phyloP scores from a whole-genome alignment of 768 basidiomycete species.

The Cytidiella melzeri region DNA sequence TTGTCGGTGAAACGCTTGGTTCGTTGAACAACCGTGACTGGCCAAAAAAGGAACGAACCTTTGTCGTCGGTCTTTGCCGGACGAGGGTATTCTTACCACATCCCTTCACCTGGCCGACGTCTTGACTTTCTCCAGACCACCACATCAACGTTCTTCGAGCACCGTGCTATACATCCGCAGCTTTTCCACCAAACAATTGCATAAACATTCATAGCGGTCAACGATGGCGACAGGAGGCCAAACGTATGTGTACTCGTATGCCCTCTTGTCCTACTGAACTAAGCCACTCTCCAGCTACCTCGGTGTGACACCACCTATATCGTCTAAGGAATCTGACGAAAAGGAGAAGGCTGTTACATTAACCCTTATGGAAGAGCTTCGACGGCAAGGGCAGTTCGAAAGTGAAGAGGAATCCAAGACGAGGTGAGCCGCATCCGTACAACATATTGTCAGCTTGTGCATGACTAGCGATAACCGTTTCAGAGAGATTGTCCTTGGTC shows the following conservation, averaged over 20 bases:
- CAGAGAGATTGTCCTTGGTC: slow-evolving; percentile 91
- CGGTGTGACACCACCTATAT: slow-evolving; percentile 85
- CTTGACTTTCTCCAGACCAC: neutral
- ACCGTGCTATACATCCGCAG: too few relatives aligned
- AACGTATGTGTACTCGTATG: slow-evolving; percentile 1
- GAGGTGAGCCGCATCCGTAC: slow-evolving; percentile 51
- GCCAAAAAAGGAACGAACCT: neutral
- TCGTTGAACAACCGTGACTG: neutral
- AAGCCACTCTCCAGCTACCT: slow-evolving; percentile 45
- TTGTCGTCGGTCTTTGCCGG: slow-evolving; percentile 10
- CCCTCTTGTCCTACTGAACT: neutral
- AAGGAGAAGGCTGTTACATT: slow-evolving; percentile 79
- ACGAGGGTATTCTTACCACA: neutral
- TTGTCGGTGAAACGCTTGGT: neutral
- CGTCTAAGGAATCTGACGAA: slow-evolving; percentile 63
- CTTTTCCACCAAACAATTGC: too few relatives aligned
- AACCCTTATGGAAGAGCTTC: slow-evolving; percentile 87
- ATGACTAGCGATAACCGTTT: neutral
- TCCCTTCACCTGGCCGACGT: neutral
- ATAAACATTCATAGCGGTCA: neutral
- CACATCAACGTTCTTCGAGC: too few relatives aligned
- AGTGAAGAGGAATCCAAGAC: slow-evolving; percentile 80
- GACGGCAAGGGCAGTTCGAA: slow-evolving; percentile 83
- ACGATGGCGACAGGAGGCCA: slow-evolving; percentile 2
- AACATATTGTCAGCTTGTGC: neutral